A percentile compares a stretch with the other conserved stretches of the same genome.
These are phyloP conservation scores for Phytophthora ohioensis DNA, from an alignment of 352 stramenopile genomes.

Conservation along the genomic window DNA sequence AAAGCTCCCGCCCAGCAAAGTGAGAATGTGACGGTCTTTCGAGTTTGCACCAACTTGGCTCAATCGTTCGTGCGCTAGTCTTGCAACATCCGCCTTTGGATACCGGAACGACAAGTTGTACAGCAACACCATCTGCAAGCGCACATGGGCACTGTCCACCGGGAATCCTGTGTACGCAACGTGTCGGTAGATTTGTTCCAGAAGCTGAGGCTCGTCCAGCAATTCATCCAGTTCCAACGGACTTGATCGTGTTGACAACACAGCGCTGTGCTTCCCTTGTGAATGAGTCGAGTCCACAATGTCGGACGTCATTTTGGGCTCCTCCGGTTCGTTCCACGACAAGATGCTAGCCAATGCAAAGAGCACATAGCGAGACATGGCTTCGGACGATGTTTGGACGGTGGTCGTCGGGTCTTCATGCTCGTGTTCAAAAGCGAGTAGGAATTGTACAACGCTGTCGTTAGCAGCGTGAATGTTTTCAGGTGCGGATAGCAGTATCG, in stretches of 20 bases:
- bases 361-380: constrained; percentile 68
- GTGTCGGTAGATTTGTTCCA: constrained; percentile 62
- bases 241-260: constrained; percentile 3
- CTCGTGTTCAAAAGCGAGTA: constrained; percentile 58
- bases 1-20: constrained; percentile 56
- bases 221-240: constrained; percentile 50
- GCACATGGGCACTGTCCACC: constrained; percentile 51
- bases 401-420: not conserved
- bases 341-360: constrained; percentile 68
- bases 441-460: constrained; percentile 60
- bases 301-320: not conserved
- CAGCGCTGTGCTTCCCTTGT: constrained; percentile 6
- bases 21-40: constrained; percentile 35
- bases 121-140: constrained; percentile 72
- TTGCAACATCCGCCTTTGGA: constrained; percentile 61
- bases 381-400: not conserved
- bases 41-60: constrained; percentile 41
- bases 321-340: constrained; percentile 62
- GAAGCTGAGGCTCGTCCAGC: constrained; percentile 51
- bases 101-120: constrained; percentile 84
- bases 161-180: constrained; percentile 50
- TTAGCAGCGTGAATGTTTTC: constrained; percentile 54
- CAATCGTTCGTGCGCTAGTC: constrained; percentile 44
- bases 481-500: constrained; percentile 58
- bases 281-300: not conserved